Base-by-base conservation (phyloP, 2,329 filamentous ascomycete species). In the Colletotrichum chlorophyti region DNA sequence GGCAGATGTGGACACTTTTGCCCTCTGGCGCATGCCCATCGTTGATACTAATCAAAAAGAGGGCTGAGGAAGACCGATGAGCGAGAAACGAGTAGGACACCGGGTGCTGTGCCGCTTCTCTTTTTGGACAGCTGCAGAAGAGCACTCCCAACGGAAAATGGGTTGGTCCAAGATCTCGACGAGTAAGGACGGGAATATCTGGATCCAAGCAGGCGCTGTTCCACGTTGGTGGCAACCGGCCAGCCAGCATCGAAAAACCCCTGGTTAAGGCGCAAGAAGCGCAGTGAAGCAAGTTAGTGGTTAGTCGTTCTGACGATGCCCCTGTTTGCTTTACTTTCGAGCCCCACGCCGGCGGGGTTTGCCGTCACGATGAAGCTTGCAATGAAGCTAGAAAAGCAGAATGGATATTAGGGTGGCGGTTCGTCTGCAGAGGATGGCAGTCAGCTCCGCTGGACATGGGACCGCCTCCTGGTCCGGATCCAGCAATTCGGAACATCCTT, bases 401-500 rank as follows among this genome's bases (percentile, higher is more conserved):
- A n/a, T 38, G 14, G 27, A 54, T 24, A 32, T 43, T 34, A 29
- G 51, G 41, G 26, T 35, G 21, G 29, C 35, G 52, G 19, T 35
- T 21, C 52, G 26, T 15, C 24, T 24, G 23, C 52, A 19, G 12
- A 54, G 35, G 9, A 34, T 14, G 43, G 42, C 40, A 54, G 26
- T 24, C 29, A 23, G 21, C 42, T 48, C 43, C 41, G 42, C 40
- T 53, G 31, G 27, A 37, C 49, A 45, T 23, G 23, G 27, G 17
- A 32, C 43, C 17, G 23, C 29, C 23, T 45, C 29, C 23, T 29
- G 21, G 52, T 17, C 19, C 26, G 26, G 52, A 21, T 27, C 52
- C 52, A 38, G 27, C 23, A 35, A 45, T 53, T 54, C 35, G 52
- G 52, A 54, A 15, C 43, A 49, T 42, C 43, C 50, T 26, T 53